Evolutionary conservation across 2,329 filamentous ascomycete genomes (phyloP).

Genomic region (Cladosporium sp.): DNA sequence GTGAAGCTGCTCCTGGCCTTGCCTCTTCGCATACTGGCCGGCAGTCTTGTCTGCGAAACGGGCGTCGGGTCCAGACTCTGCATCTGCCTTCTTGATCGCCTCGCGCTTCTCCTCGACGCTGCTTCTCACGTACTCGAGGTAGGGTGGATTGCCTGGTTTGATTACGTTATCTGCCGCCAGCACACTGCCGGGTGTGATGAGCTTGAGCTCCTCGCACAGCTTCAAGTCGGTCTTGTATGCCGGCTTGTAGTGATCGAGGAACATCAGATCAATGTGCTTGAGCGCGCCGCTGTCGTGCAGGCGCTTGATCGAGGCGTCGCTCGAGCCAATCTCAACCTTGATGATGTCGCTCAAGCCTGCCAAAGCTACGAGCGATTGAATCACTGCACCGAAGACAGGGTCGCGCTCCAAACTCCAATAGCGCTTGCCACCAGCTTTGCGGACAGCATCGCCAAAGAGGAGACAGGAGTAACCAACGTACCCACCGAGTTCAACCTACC

Average conservation of each 20-base stretch:
- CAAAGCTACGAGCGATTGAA: slow-evolving; percentile 64
- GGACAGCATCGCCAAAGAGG: slow-evolving; percentile 65
- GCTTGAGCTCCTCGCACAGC: slow-evolving; percentile 65
- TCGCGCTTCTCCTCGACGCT: slow-evolving; percentile 59
- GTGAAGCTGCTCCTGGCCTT: slow-evolving; percentile 42
- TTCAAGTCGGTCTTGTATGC: slow-evolving; percentile 71
- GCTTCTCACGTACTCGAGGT: slow-evolving; percentile 66
- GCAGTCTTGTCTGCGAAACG: slow-evolving; percentile 43
- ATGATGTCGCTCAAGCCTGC: slow-evolving; percentile 69
- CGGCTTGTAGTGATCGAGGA: slow-evolving; percentile 78
- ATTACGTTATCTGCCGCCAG: slow-evolving; percentile 69
- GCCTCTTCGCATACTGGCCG: slow-evolving; percentile 46
- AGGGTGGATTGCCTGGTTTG: slow-evolving; percentile 66
- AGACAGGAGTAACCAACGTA: slow-evolving; percentile 81
- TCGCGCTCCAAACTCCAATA: slow-evolving; percentile 73
- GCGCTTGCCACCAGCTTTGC: slow-evolving; percentile 57
- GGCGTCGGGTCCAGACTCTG: slow-evolving; percentile 31
- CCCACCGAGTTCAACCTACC: slow-evolving; percentile 67
- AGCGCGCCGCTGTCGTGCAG: slow-evolving; percentile 54
- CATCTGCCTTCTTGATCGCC: slow-evolving; percentile 31
- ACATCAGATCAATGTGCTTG: slow-evolving; percentile 64
- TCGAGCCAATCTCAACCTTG: slow-evolving; percentile 65
- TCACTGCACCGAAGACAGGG: slow-evolving; percentile 68
- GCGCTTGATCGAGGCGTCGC: slow-evolving; percentile 60
- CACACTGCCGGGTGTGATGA: slow-evolving; percentile 60